Base-by-base conservation (phyloP, 108 stramenopile genomes). In the Skeletonema marinoi region DNA sequence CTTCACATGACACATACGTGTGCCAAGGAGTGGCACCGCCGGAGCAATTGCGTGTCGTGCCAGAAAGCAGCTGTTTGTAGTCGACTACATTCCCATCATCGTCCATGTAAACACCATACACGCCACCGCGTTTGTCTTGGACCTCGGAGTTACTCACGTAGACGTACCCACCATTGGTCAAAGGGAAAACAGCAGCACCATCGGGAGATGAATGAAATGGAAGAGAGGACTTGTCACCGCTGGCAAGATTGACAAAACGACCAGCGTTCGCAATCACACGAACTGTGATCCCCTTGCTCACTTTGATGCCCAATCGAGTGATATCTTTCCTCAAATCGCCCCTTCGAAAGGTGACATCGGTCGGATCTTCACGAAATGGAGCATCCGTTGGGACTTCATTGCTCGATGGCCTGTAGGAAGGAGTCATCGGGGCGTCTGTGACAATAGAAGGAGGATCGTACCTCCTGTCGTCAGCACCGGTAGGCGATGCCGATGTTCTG, bases 1-100 rank as follows among this genome's bases (percentile, higher is more conserved):
- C 90, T 61, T 93, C 90, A 66, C 90, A 90, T 2, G 85, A 75
- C 1, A 89, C 78, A 74, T 78, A 90, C 10, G 90, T 89, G 48
- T 78, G 71, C 87, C 87, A 88, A 30, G 85, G 85, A 5, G 82
- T 88, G 0, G 66, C 62, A 11, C 81, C 85, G n/a, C 85, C 85
- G 0, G 66, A 79, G 33, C 82, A 83, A 58, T 80, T 86, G 32
- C 74, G 17, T 12, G 51, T 66, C 10, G 81, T 85, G 5, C 77
- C 66, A 2, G 54, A 38, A 11, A 82, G 66, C 5, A 78, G 21
- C 32, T 14, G 41, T 31, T 66, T 82, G 72, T 82, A 85, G 31
- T 82, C 72, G 33, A 65, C 4, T 32, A 79, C 32, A 38, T 66
- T 46, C 6, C 78, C 77, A 56, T 54, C 16, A 9, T 46, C 6